Evolutionary conservation across 257 asterid genomes (phyloP).

Genomic region (Salvia miltiorrhiza): DNA sequence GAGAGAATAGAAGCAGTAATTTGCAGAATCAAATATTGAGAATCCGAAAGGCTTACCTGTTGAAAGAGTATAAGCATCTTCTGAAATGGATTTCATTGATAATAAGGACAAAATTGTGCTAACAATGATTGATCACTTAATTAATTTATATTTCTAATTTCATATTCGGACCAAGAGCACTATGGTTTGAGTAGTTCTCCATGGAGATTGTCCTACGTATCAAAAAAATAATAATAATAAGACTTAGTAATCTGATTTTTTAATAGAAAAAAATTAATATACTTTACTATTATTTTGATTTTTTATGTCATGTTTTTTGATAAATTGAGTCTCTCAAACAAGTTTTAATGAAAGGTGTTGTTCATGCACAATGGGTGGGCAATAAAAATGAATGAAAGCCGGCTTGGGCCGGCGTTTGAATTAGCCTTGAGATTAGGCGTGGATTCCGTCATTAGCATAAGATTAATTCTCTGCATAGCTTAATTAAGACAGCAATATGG

Average conservation of each 20-base stretch:
- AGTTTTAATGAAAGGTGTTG: too few species aligned
- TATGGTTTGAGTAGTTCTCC: too few species aligned
- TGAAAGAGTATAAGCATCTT: conserved; percentile 27
- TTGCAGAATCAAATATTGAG: neutral
- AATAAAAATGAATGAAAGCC: conserved; percentile 20
- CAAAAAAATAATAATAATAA: too few species aligned
- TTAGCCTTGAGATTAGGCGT: conserved; percentile 2
- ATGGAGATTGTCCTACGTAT: too few species aligned
- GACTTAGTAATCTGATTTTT: too few species aligned
- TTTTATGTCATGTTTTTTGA: neutral
- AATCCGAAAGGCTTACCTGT: conserved; percentile 13
- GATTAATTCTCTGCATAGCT: conserved; percentile 3
- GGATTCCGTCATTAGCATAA: conserved; percentile 10
- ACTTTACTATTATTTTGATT: too few species aligned
- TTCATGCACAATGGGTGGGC: neutral
- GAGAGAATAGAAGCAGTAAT: neutral
- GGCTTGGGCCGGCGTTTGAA: conserved; percentile 40
- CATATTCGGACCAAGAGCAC: too few species aligned
- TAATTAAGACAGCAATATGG: conserved; percentile 1
- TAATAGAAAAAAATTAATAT: too few species aligned
- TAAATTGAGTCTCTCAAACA: neutral
- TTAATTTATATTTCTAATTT: too few species aligned
- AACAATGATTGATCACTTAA: too few species aligned
- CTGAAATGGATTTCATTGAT: neutral
- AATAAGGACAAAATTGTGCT: conserved; percentile 9